Base-by-base conservation (phyloP, 2,329 filamentous ascomycete genomes). In the Fonsecaea nubica region DNA sequence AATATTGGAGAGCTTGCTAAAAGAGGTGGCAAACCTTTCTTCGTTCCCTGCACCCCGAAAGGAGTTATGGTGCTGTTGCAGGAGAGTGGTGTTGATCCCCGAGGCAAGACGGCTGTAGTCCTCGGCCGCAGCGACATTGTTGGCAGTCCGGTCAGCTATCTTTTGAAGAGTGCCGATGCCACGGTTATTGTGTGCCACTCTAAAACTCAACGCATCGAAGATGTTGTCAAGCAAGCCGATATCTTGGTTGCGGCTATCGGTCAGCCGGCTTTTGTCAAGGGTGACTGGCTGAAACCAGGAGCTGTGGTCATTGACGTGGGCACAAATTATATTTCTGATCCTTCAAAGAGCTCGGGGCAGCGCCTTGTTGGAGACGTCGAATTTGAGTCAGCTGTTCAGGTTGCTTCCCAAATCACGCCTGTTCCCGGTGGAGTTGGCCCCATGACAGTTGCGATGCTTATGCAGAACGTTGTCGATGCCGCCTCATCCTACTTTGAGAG, bases 1-100 rank as follows among this genome's bases (percentile, higher is more conserved):
- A 99, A 97, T 82, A 97, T 99, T 77, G 95, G 95, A 71, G 94
- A 98, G 82, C 86, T 99, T 73, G 93, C 95, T 74, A 99, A 99
- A 86, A 89, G 93, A 74, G 94, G 95, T 58, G 95, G 95, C 53
- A 87, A 87, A 72, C 95, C 95, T 55, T 85, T 92, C 69, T 99
- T 99, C 81, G 87, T 91, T 52, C 95, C 95, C 55, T 99, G 95
- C 85, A 99, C 95, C 1, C 95, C 95, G 60, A 94, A 97, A 82
- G 95, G 95, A 75, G 92, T 97, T 76, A 98, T 99, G 93, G 91
- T 92, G 50, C 85, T 99, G 72, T 84, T 99, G 66, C 81, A 92
- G 77, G 92, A 95, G 78, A 88, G 90, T 21, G 93, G 93, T 7
- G 87, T 99, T 48, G 87, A 96, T 63, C 83, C 95, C 62, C 87